Evolutionary conservation across 2,329 filamentous ascomycete species (phyloP), one percentile per base, ranked within the genome.

Genomic region (Macrophomina phaseolina): DNA sequence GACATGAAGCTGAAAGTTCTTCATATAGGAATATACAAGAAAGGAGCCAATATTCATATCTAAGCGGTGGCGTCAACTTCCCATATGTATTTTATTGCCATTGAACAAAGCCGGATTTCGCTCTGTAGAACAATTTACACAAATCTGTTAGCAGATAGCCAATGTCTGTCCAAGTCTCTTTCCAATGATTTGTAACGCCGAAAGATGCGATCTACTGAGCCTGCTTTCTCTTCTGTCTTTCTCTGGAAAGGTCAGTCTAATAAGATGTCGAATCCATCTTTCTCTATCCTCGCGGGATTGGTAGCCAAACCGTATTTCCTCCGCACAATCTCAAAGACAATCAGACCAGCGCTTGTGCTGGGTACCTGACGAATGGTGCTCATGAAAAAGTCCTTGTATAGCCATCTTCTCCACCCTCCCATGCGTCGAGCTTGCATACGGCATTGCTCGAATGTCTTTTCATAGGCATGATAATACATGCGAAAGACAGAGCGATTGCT

Each of bases 251-350:
- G 30, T 73, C 67, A 78, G 18, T 71, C 79, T 67, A 93, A 80
- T 69, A 92, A 72, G 72, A 93, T 92, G 72, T 92, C 88, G 71
- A 91, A 91, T 1, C 89, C 89, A 69, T 91, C 89, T 75, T 87
- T 87, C 52, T 75, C 72, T 53, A 80, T 80, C n/a, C 74, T 75
- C 9, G 79, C 76, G 36, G 68, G 69, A 23, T 78, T 73, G 30
- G 48, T 48, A 4, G 9, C 56, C 34, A 65, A 28, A 11, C 52
- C 89, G 71, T 92, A 93, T 78, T 91, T 92, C 42, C 90, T 82
- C 66, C 91, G 82, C 45, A 93, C 87, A 52, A 94, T 75, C 78
- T 94, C 91, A 75, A 94, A 94, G 23, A 92, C 91, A 70, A 94
- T 91, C 67, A 94, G 75, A 0, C 90, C 91, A 0, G 91, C 91